Evolutionary conservation across 2,329 filamentous ascomycete genomes (phyloP), one percentile per base, ranked within the genome.

Genomic region (Neonectria neomacrospora): DNA sequence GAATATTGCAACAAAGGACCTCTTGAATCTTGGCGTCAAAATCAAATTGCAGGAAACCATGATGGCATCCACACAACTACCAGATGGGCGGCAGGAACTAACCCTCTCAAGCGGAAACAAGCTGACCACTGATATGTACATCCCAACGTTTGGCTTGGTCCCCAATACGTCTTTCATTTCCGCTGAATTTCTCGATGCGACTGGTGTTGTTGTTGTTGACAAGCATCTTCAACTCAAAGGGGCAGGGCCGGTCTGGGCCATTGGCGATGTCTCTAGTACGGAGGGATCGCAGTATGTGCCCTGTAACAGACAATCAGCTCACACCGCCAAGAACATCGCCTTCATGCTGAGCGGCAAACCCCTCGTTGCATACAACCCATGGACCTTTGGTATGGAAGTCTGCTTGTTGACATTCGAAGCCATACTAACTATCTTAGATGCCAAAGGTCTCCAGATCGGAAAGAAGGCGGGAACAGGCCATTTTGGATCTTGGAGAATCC

Each of bases 91-190:
- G 16, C 51, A 54, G 9, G 51, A 54, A 26, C 20, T 59, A 7
- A 54, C 50, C 9, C 41, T 59, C 20, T 30, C 41, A n/a, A 71
- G 64, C 34, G 74, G 70, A 6, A 64, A 72, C 48, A 74, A 68
- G n/a, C 53, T 77, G 10, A 56, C 47, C 10, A 63, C 71, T 1
- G 75, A 76, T 57, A n/a, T 76, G 10, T 72, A 74, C 56, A 70
- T 76, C n/a, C 73, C 75, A 11, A 70, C 73, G 3, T 75, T 68
- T 54, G 75, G 75, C 32, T 59, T 74, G 16, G 32, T 52, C 11
- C 73, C 75, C 48, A 76, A 76, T 52, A 69, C 73, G 8, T 61
- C 59, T 16, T 76, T 71, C 55, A 18, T 76, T 14, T 65, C 74
- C 2, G 56, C 63, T 37, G 58, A 72, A 22, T 55, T 75, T 30